Evolutionary conservation across 805 yeast species (phyloP).

Genomic region (Danielozyma ontarioensis): DNA sequence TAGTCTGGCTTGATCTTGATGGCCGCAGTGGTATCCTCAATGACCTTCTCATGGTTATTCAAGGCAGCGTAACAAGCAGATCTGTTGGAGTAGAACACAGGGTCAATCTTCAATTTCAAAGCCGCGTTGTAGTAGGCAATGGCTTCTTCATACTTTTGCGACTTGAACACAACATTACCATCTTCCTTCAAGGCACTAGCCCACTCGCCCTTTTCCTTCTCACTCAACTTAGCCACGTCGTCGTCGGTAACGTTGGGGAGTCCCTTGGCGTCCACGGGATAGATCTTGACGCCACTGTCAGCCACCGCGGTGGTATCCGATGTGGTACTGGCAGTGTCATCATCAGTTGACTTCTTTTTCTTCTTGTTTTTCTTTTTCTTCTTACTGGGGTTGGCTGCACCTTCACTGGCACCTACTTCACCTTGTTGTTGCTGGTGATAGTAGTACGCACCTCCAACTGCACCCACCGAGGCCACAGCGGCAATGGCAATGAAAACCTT

Average conservation of each 20-base stretch:
- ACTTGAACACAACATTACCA: constrained; percentile 77
- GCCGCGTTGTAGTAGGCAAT: constrained; percentile 77
- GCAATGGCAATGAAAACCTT: constrained; percentile 61
- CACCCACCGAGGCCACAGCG: constrained; percentile 59
- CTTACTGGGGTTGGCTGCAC: constrained; percentile 12
- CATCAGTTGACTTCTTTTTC: constrained; percentile 38
- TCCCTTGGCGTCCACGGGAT: constrained; percentile 53
- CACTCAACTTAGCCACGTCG: constrained; percentile 39
- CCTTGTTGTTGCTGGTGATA: constrained; percentile 25
- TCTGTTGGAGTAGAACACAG: constrained; percentile 89
- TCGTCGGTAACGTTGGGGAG: constrained; percentile 53
- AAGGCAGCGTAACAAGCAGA: constrained; percentile 92
- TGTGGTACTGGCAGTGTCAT: constrained; percentile 20
- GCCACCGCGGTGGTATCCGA: constrained; percentile 15
- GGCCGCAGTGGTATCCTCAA: constrained; percentile 85
- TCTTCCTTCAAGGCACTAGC: constrained; percentile 80
- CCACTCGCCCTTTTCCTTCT: constrained; percentile 53
- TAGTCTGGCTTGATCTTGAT: constrained; percentile 83
- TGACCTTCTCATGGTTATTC: constrained; percentile 74
- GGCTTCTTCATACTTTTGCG: constrained; percentile 68
- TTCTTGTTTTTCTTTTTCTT: constrained; percentile 40
- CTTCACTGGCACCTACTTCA: constrained; percentile 2
- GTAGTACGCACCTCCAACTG: constrained; percentile 56
- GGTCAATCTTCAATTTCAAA: constrained; percentile 67
- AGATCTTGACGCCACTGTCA: constrained; percentile 17